Evolutionary conservation across 352 stramenopile species (phyloP), one percentile per base, ranked within the genome.

Genomic region (Paralagenidium karlingii): DNA sequence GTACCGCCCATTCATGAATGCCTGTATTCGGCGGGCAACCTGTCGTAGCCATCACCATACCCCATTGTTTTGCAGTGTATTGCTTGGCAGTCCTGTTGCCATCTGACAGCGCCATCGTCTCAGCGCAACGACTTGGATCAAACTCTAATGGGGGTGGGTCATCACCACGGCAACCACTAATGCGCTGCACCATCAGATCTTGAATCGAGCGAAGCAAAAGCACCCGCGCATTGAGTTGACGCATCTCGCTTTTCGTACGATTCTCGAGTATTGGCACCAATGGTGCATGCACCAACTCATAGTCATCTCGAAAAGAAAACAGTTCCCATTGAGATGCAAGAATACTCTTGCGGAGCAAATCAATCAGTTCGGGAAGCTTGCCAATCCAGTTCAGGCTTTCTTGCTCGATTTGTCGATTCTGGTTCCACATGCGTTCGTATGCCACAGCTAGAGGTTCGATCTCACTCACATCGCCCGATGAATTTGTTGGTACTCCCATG

Each of bases 31-130:
- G 75, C 34, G 80, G 64, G 31, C 73, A 94, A 11, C 68, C 79
- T 5, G 75, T 87, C 5, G 74, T 90, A 26, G 79, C 65, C 60
- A 94, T 88, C 10, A 89, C 78, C 75, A 91, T 93, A 32, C 81
- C 81, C 81, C 81, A 94, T 29, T 94, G 79, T 30, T 94, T 94
- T 11, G 80, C 79, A 3, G 81, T 89, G 46, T 92, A 88, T 55
- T 94, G 81, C 37, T 85, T 88, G 16, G 79, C 81, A 11, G 75
- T 93, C 43, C 76, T 67, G 41, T 82, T 87, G 20, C 64, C 61
- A 43, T 92, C 77, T 2, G 70, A 83, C 15, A 94, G 49, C 19
- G 80, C 90, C 64, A 94, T 92, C 5, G 81, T 93, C 55, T 94
- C 81, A 10, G 81, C 81, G 38, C 81, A 94, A 8, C 81, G 67